Conservation (phyloP, 2,329 filamentous ascomycete species). For the Diaporthe australafricana region DNA sequence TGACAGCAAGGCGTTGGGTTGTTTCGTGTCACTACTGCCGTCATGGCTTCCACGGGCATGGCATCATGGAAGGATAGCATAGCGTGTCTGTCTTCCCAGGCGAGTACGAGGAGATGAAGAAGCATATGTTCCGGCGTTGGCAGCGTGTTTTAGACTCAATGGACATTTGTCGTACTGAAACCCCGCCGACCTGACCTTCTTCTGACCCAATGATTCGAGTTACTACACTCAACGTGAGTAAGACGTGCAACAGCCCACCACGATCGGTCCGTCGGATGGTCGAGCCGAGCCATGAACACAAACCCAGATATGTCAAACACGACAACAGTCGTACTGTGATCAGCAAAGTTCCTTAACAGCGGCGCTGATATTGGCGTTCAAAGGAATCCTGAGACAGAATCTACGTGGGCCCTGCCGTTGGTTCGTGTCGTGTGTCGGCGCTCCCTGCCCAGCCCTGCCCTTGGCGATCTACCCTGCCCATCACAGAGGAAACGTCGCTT, state of each 20-base stretch:
- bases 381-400: slow-evolving; percentile 2
- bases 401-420: neutral
- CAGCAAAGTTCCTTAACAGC: slow-evolving; percentile 15
- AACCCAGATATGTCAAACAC: slow-evolving; percentile 30
- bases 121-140: slow-evolving; percentile 19
- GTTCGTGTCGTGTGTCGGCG: slow-evolving; percentile 15
- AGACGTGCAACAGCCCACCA: neutral
- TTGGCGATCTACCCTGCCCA: slow-evolving; percentile 25
- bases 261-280: slow-evolving; percentile 3
- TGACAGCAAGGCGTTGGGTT: slow-evolving; percentile 27
- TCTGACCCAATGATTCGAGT: neutral
- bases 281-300: slow-evolving; percentile 30
- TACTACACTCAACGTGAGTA: neutral
- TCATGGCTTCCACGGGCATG: slow-evolving; percentile 20
- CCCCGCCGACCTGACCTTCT: neutral
- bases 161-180: neutral
- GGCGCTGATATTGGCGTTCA: slow-evolving; percentile 9
- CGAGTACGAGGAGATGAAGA: slow-evolving; percentile 4
- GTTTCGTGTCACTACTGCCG: slow-evolving; percentile 18
- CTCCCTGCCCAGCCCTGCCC: neutral
- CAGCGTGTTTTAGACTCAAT: slow-evolving; percentile 13
- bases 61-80: slow-evolving; percentile 14
- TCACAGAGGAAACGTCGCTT: slow-evolving; percentile 14
- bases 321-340: slow-evolving; percentile 1
- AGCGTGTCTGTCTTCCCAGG: slow-evolving; percentile 12